These are phyloP conservation scores for Paecilomyces fulvus DNA, from an alignment of 2,329 filamentous ascomycete species.

Conservation along the genomic window DNA sequence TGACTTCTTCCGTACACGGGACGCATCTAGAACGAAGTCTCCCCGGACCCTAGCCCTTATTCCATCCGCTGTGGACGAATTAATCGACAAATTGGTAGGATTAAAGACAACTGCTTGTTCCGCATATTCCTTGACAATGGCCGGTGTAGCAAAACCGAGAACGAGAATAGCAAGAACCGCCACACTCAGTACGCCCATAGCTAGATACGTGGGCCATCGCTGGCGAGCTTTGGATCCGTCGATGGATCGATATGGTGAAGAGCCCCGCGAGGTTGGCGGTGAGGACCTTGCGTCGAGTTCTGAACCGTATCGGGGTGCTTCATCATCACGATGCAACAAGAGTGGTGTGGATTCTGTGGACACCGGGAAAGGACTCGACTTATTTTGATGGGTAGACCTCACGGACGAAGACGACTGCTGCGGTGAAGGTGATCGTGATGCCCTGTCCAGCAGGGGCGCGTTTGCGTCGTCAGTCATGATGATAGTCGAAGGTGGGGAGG, in stretches of 20 bases:
- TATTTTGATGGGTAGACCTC: constrained; percentile 7
- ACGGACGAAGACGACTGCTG: constrained; percentile 11
- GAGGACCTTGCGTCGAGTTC: constrained; percentile 13
- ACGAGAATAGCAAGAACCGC: constrained; percentile 61
- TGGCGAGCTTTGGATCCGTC: constrained; percentile 22
- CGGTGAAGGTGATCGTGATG: constrained; percentile 13
- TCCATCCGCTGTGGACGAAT: constrained; percentile 71
- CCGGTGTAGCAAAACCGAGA: constrained; percentile 72
- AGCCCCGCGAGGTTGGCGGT: constrained; percentile 13
- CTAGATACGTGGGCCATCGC: constrained; percentile 71
- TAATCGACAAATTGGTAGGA: constrained; percentile 74
- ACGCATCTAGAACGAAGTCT: constrained; percentile 71
- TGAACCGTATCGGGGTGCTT: constrained; percentile 22
- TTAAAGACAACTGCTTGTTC: constrained; percentile 74
- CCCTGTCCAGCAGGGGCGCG: constrained; percentile 20
- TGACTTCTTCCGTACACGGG: constrained; percentile 60
- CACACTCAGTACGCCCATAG: constrained; percentile 57
- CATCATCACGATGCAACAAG: constrained; percentile 26
- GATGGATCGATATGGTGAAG: constrained; percentile 8
- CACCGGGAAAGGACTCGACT: constrained; percentile 21
- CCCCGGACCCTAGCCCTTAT: constrained; percentile 73
- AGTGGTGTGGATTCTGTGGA: constrained; percentile 38
- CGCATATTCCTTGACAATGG: constrained; percentile 75
- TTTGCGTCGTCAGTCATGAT: constrained; percentile 31
- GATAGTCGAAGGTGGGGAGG: constrained; percentile 6